A percentile compares a stretch with the other conserved stretches of the same genome.
Evolutionary conservation across 2,329 filamentous ascomycete genomes (phyloP).

Genomic region (Xylaria sp.): DNA sequence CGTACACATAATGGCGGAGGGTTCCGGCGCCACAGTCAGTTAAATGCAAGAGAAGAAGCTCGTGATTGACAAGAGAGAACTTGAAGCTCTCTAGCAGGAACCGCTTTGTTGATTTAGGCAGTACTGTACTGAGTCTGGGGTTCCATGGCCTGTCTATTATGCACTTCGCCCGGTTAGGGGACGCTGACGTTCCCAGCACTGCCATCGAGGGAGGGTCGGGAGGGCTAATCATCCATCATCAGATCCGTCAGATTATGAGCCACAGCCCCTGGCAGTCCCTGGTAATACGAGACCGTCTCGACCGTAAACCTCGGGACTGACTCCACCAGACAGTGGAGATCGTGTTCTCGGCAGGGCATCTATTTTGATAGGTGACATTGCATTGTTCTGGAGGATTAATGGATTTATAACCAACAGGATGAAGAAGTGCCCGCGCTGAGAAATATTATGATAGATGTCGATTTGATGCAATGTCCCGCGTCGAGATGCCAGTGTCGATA

Average conservation of each 20-base stretch:
- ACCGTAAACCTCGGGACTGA: constrained; percentile 16
- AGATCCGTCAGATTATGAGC: constrained; percentile 12
- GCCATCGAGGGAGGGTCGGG: background rate
- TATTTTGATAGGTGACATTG: constrained; percentile 2
- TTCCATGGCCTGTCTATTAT: background rate
- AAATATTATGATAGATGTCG: background rate
- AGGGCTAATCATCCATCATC: constrained; percentile 12
- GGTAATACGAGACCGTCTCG: constrained; percentile 18
- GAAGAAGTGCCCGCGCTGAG: background rate
- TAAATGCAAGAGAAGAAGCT: background rate
- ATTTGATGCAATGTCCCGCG: background rate
- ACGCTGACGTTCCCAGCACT: constrained; percentile 3
- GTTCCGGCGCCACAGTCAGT: background rate
- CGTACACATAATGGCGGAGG: too few relatives aligned
- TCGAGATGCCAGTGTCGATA: background rate
- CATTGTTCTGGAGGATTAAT: background rate
- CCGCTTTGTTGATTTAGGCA: background rate
- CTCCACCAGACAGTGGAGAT: background rate
- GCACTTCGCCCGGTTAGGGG: background rate
- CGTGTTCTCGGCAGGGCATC: background rate
- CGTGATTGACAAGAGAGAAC: background rate
- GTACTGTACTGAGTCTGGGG: background rate
- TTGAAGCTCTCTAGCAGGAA: background rate
- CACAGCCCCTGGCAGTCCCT: constrained; percentile 19
- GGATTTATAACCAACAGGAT: background rate